Base-by-base conservation (phyloP, 1,284 basidiomycete genomes). In the Boletus sp. region DNA sequence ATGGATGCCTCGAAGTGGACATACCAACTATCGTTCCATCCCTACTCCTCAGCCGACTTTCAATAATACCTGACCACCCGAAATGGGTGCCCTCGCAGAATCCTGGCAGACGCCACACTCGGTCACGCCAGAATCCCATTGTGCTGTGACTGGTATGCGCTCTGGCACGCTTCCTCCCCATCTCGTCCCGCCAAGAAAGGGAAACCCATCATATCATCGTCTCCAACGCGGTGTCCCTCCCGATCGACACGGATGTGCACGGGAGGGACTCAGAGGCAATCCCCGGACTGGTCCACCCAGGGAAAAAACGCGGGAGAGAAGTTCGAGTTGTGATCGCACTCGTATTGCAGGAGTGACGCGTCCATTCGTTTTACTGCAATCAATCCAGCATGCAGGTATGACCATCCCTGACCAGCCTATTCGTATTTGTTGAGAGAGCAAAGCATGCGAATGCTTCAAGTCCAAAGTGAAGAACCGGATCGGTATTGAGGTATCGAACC, bases 31-130 rank as follows among this genome's bases (percentile, higher is more conserved):
- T 36, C 12, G 1, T 2, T 26, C 25, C 25, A 26, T 9, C 25
- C 2, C 3, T 26, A 26, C 25, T 26, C 25, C 2, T 10, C 25
- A 10, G 10, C 3, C 25, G 9, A 26, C 3, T 10, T 10, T 10
- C 9, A 26, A 26, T 26, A 12, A n/a, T n/a, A n/a, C n/a, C n/a
- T n/a, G n/a, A n/a, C n/a, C n/a, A n/a, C n/a, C n/a, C n/a, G n/a
- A n/a, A n/a, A n/a, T 52, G 50, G 50, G 50, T 25, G 30, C 0
- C 2, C 39, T 37, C 5, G 35, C 22, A 7, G 50, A 52, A 25
- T 5, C 4, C 7, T 54, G 16, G 25, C 40, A 34, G 8, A 38
- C 45, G 1, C 12, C 34, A 0, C 3, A 42, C 14, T 13, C 34
- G 1, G n/a, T 1, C 2, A 2, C 8, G 5, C 14, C 34, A 5